A percentile compares a stretch with the other conserved stretches of the same genome.
Evolutionary conservation across 1,284 basidiomycete genomes (phyloP).

Genomic region (Ustilago trichophora): DNA sequence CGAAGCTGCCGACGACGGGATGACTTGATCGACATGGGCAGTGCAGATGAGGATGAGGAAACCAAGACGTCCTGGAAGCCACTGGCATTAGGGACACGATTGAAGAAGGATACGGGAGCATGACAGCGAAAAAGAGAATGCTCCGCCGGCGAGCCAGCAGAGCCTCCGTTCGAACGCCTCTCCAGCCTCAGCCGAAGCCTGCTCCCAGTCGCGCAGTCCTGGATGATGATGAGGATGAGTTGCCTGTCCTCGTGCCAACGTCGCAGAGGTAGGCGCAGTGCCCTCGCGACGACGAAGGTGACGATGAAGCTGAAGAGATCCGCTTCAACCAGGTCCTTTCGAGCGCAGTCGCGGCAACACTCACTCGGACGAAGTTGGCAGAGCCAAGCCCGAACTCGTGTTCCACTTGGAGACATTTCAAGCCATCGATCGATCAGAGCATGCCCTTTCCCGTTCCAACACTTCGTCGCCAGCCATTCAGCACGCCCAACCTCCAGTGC

Average conservation of each 20-base stretch:
- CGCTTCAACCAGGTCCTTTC: conserved; percentile 36
- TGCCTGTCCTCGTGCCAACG: conserved; percentile 24
- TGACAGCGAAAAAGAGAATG: conserved; percentile 59
- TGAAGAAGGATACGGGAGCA: conserved; percentile 28
- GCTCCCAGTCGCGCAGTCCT: conserved; percentile 31
- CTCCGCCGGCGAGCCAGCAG: conserved; percentile 40
- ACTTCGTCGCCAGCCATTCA: conserved; percentile 25
- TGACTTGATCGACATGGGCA: conserved; percentile 23
- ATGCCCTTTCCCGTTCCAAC: conserved; percentile 30
- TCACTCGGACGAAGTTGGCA: neutral
- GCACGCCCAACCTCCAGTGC: conserved; percentile 9
- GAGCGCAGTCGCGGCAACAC: conserved; percentile 7
- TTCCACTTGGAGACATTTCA: conserved; percentile 39
- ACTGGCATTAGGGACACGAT: conserved; percentile 13
- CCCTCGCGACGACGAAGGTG: conserved; percentile 41
- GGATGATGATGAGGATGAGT: conserved; percentile 46
- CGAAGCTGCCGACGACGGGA: conserved; percentile 33
- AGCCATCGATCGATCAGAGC: conserved; percentile 37
- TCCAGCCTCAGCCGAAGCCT: conserved; percentile 14
- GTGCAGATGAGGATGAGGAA: conserved; percentile 22
- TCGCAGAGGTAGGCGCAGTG: conserved; percentile 24
- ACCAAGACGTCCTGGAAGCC: conserved; percentile 4
- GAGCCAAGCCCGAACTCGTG: conserved; percentile 13
- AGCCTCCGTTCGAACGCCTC: conserved; percentile 19
- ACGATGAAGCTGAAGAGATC: conserved; percentile 18